Percentiles rank a stretch among this genome's conserved stretches.
Conservation (phyloP, 2,329 filamentous ascomycete species). For the Fusarium nelsonii region DNA sequence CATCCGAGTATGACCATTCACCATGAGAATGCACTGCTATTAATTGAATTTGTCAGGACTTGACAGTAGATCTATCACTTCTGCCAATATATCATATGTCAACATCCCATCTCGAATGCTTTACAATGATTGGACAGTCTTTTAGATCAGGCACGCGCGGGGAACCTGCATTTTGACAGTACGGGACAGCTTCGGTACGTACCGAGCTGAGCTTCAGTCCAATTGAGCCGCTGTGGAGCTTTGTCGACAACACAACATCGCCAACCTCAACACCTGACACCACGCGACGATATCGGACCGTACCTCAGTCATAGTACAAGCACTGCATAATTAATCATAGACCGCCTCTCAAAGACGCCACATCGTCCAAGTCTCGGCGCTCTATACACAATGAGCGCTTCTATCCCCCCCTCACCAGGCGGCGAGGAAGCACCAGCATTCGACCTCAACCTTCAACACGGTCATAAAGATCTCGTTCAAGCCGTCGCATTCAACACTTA, state of each 20-base stretch:
- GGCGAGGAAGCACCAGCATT: conserved; percentile 64
- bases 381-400: conserved; percentile 47
- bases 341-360: neutral
- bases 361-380: neutral
- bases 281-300: conserved; percentile 22
- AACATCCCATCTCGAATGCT: neutral
- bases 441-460: conserved; percentile 75
- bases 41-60: neutral
- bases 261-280: conserved; percentile 8
- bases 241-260: conserved; percentile 41
- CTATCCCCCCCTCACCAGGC: conserved; percentile 52
- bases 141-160: conserved; percentile 25
- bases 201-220: conserved; percentile 34
- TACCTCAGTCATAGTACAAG: neutral
- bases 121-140: conserved; percentile 12
- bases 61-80: neutral
- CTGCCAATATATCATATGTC: neutral
- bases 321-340: neutral
- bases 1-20: neutral
- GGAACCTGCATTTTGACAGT: conserved; percentile 35
- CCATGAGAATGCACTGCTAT: neutral
- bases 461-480: conserved; percentile 83
- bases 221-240: conserved; percentile 44
- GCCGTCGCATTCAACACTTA: conserved; percentile 92
- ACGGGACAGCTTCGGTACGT: conserved; percentile 22